A percentile compares a stretch with the other conserved stretches of the same genome.
Evolutionary conservation across 1,284 basidiomycete genomes (phyloP).

Genomic region (Malassezia arunalokei): DNA sequence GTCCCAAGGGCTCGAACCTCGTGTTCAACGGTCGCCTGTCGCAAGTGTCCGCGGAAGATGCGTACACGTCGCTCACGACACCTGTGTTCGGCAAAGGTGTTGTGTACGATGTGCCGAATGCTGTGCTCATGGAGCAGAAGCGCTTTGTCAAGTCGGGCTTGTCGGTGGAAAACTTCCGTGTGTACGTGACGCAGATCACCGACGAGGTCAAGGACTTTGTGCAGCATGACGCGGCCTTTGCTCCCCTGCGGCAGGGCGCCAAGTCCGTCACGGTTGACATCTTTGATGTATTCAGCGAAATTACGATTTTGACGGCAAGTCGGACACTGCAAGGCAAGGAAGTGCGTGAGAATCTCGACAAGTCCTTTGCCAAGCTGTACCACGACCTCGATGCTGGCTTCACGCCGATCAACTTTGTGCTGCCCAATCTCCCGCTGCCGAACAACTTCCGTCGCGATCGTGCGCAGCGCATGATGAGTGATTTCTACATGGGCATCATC

Average conservation of each 20-base stretch:
- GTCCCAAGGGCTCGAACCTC: slow-evolving; percentile 85
- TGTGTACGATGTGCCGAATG: slow-evolving; percentile 93
- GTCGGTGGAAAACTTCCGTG: slow-evolving; percentile 76
- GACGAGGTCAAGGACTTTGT: slow-evolving; percentile 47
- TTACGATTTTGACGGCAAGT: slow-evolving; percentile 87
- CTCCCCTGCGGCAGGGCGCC: slow-evolving; percentile 44
- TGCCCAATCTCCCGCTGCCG: slow-evolving; percentile 81
- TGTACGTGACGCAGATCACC: slow-evolving; percentile 81
- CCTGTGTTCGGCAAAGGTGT: slow-evolving; percentile 81
- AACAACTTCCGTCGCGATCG: slow-evolving; percentile 74
- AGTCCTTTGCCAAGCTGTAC: slow-evolving; percentile 73
- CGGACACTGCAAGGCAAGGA: slow-evolving; percentile 86
- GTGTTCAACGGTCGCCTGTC: slow-evolving; percentile 84
- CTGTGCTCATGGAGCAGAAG: slow-evolving; percentile 98
- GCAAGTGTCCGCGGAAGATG: slow-evolving; percentile 88
- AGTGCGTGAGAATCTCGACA: slow-evolving; percentile 66
- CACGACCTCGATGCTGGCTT: slow-evolving; percentile 70
- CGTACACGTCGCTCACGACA: slow-evolving; percentile 57
- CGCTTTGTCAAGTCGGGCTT: slow-evolving; percentile 76
- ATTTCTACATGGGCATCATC: slow-evolving; percentile 85
- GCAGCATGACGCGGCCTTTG: slow-evolving; percentile 54
- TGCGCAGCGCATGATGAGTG: slow-evolving; percentile 84
- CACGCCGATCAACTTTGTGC: slow-evolving; percentile 61
- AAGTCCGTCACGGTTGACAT: slow-evolving; percentile 29
- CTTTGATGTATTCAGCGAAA: slow-evolving; percentile 68